These are phyloP conservation scores for Spirogloea muscicola DNA, from an alignment of 139 green algal genomes.

Conservation along the genomic window DNA sequence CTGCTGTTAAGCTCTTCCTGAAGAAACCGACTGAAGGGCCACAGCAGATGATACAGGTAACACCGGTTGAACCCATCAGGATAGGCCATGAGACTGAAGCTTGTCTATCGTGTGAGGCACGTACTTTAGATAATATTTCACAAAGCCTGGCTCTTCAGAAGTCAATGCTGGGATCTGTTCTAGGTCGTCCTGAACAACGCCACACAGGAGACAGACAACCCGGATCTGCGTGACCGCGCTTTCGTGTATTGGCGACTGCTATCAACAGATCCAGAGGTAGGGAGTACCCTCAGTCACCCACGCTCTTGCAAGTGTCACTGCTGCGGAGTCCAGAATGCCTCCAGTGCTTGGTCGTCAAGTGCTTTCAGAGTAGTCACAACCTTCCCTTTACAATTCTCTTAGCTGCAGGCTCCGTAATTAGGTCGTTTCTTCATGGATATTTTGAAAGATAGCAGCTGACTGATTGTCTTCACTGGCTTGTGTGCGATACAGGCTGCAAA, in stretches of 20 bases:
- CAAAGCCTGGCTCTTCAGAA: background rate
- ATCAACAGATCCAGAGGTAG: slow-evolving; percentile 90
- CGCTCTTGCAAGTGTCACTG: slow-evolving; percentile 86
- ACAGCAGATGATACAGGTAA: slow-evolving; percentile 90
- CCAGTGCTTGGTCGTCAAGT: background rate
- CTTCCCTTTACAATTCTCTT: background rate
- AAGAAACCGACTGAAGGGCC: slow-evolving; percentile 79
- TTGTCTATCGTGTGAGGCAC: too few species aligned
- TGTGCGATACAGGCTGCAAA: too few species aligned
- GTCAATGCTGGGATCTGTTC: background rate
- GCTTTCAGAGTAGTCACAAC: too few species aligned
- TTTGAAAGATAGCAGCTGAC: slow-evolving; percentile 41
- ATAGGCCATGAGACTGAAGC: too few species aligned
- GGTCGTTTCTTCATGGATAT: slow-evolving; percentile 82
- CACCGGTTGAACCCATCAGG: too few species aligned
- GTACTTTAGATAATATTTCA: too few species aligned
- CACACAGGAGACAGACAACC: slow-evolving; percentile 93
- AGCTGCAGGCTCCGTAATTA: slow-evolving; percentile 65
- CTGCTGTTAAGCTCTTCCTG: slow-evolving; percentile 97
- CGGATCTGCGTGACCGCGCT: slow-evolving; percentile 92
- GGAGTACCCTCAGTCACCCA: too few species aligned
- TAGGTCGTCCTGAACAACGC: slow-evolving; percentile 48
- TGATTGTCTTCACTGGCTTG: too few species aligned
- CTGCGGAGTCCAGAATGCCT: slow-evolving; percentile 68
- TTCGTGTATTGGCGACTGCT: slow-evolving; percentile 99